Evolutionary conservation across 352 stramenopile species (phyloP).

Genomic region (Phytophthora pistaciae): DNA sequence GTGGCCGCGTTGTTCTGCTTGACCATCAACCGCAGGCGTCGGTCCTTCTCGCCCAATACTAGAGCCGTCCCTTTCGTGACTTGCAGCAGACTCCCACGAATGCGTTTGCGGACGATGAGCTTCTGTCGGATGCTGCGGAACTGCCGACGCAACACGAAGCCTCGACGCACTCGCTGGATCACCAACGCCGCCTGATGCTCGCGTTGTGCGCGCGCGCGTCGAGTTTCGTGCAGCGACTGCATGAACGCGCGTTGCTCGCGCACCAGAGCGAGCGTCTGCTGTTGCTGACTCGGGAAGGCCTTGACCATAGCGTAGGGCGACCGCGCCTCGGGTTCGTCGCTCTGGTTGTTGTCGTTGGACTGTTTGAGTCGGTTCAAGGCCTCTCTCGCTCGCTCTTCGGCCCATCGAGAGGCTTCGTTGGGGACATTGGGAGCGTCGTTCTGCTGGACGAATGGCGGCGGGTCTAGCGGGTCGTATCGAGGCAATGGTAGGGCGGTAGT

Average conservation of each 20-base stretch:
- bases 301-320: constrained; percentile 27
- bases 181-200: constrained; percentile 58
- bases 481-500: constrained; percentile 56
- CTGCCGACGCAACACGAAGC: constrained; percentile 54
- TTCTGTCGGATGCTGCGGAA: constrained; percentile 61
- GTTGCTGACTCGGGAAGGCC: constrained; percentile 29
- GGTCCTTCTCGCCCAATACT: constrained; percentile 69
- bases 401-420: constrained; percentile 24
- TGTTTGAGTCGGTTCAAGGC: constrained; percentile 10
- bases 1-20: constrained; percentile 37
- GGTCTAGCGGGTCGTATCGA: constrained; percentile 28
- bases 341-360: constrained; percentile 27
- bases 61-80: constrained; percentile 74
- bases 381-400: constrained; percentile 27
- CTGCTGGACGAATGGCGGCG: background rate
- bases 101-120: constrained; percentile 70
- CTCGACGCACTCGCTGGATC: constrained; percentile 66
- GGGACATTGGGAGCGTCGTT: constrained; percentile 3
- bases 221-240: constrained; percentile 38
- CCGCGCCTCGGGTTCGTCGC: constrained; percentile 7
- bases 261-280: constrained; percentile 42
- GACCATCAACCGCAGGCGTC: constrained; percentile 31
- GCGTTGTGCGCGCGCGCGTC: constrained; percentile 37
- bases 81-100: constrained; percentile 63
- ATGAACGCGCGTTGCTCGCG: constrained; percentile 64